These are phyloP conservation scores for Ceraceosorus guamensis DNA, from an alignment of 1,284 basidiomycete genomes.

Conservation along the genomic window DNA sequence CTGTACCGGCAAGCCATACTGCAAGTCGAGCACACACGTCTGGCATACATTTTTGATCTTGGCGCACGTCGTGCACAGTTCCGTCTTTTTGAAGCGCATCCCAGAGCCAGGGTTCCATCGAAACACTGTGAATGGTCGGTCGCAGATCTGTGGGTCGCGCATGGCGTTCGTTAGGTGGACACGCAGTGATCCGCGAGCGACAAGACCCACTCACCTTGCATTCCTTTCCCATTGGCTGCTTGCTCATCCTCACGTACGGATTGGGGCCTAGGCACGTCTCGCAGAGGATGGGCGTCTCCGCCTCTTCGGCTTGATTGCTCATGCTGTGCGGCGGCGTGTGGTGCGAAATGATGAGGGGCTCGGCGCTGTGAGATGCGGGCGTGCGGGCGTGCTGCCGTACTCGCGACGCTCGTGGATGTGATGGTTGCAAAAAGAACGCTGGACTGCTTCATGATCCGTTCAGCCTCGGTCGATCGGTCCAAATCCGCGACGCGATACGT, in stretches of 20 bases:
- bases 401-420: no score
- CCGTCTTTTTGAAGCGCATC: conserved; percentile 91
- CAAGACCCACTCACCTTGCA: conserved; percentile 55
- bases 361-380: no score
- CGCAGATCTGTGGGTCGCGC: conserved; percentile 71
- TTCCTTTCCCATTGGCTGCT: conserved; percentile 89
- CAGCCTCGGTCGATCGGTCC: no score
- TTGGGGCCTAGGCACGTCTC: conserved; percentile 52
- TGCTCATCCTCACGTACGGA: conserved; percentile 58
- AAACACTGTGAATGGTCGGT: conserved; percentile 82
- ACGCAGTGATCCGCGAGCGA: no score
- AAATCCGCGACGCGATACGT: no score
- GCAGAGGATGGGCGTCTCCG: conserved; percentile 74
- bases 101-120: conserved; percentile 93
- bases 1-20: conserved; percentile 93
- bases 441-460: no score
- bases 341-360: no score
- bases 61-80: conserved; percentile 95
- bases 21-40: conserved; percentile 86
- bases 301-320: conserved; percentile 55
- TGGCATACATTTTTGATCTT: conserved; percentile 99
- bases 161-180: no score
- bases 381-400: no score
- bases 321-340: no score
- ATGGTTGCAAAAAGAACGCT: no score